Evolutionary conservation across 2,329 filamentous ascomycete species (phyloP), one percentile per base, ranked within the genome.

Genomic region (Epichloe festucae): DNA sequence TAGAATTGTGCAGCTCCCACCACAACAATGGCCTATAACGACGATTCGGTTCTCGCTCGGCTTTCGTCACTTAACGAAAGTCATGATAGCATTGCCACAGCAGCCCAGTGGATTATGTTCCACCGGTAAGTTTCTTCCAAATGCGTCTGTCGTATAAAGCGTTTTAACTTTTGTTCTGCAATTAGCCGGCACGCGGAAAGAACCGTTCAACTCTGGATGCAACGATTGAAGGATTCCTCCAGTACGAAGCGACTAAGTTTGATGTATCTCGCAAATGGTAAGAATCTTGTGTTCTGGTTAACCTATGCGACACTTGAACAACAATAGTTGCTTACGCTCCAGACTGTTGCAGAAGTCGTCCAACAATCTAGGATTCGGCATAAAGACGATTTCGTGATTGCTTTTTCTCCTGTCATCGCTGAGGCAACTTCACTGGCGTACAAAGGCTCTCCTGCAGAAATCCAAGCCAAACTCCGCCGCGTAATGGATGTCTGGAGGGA

Each of bases 61-160:
- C 84, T 98, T 50, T 94, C 90, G 35, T 88, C 89, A 42, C 79
- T 98, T 56, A 96, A 95, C 69, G 94, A 98, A 71, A 95, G 89
- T 11, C 91, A 98, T 67, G 93, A 98, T 66, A 94, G 89, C 70
- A 97, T 98, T 63, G 81, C 95, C 55, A 91, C 88, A 38, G 90
- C 95, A 56, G 89, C 93, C 53, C 91, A 97, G 82, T 98, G 94
- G 94, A 93, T 98, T 55, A 94, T 98, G 85, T 98, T 98, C 67
- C 91, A 98, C 71, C 85, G 89, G 89, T 95, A 82, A 47, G 51
- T 38, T 12, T 23, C 3, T 27, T 14, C 35, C 39, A 17, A 21
- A 39, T 15, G 31, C 23, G 31, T 40, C 14, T 36, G 41, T 54
- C 23, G 17, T 42, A 3, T 56, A 48, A 55, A 48, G 14, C 21